Percentiles rank a stretch among this genome's conserved stretches.
Evolutionary conservation across 164 flowering plant species (phyloP).

Genomic region (Magnolia kwangsiensis): DNA sequence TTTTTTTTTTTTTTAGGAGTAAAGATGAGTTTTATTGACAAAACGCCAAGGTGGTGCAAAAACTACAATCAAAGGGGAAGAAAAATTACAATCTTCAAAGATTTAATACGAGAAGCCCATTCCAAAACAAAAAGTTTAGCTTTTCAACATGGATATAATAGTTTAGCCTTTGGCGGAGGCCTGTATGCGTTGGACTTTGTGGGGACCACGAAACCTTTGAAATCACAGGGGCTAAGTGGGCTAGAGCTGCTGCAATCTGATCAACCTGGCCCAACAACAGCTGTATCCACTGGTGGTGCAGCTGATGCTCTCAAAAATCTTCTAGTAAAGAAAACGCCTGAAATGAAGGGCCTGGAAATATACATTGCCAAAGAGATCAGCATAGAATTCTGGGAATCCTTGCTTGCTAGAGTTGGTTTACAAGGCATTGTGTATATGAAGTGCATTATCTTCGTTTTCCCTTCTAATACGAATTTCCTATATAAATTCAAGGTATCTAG

Average conservation of each 20-base stretch:
- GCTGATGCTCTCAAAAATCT: slow-evolving; percentile 65
- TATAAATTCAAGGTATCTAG: no score
- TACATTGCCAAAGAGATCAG: slow-evolving; percentile 66
- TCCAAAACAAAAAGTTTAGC: no score
- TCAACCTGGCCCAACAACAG: slow-evolving; percentile 15
- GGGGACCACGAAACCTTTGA: slow-evolving; percentile 49
- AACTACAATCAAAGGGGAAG: no score
- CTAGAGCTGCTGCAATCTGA: slow-evolving; percentile 71
- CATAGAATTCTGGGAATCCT: slow-evolving; percentile 85
- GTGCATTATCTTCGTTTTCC: no score
- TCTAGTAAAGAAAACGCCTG: slow-evolving; percentile 59
- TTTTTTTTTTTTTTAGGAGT: no score
- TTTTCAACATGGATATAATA: no score
- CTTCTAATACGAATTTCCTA: no score
- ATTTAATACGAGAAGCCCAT: no score
- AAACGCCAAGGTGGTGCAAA: no score
- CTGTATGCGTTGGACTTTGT: slow-evolving; percentile 92
- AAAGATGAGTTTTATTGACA: no score
- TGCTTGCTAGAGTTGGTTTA: slow-evolving; percentile 84
- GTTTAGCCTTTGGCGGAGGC: slow-evolving; percentile 88
- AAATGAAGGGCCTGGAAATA: slow-evolving; percentile 95
- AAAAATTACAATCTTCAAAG: no score
- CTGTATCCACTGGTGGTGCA: slow-evolving; percentile 27
- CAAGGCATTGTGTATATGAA: slow-evolving; percentile 71
- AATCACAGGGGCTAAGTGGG: slow-evolving; percentile 61